Evolutionary conservation across 257 asterid species (phyloP).

Genomic region (Gentiana macrophylla): DNA sequence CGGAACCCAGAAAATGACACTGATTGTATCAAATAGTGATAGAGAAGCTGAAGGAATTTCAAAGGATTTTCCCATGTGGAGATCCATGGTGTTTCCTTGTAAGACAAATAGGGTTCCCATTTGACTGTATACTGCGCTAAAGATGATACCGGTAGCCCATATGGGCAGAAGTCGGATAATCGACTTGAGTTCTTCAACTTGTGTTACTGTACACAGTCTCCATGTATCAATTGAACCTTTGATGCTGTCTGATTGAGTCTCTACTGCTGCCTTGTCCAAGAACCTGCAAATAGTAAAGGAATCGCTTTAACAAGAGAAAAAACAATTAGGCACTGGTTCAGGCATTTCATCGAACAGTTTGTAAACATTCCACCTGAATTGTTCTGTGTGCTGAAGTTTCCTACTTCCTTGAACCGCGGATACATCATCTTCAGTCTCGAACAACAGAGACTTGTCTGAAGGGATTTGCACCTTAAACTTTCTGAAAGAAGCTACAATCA

Average conservation of each 20-base stretch:
- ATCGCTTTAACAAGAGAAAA: neutral
- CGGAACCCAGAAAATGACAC: conserved; percentile 57
- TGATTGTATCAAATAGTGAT: conserved; percentile 44
- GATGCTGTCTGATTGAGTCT: conserved; percentile 29
- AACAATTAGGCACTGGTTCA: no score
- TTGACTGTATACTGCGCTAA: conserved; percentile 52
- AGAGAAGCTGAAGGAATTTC: conserved; percentile 54
- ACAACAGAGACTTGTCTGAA: conserved; percentile 24
- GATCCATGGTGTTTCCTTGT: conserved; percentile 59
- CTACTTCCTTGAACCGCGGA: conserved; percentile 46
- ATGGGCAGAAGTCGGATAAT: conserved; percentile 40
- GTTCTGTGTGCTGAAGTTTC: conserved; percentile 48
- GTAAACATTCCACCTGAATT: conserved; percentile 27
- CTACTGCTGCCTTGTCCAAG: conserved; percentile 64
- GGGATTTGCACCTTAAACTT: conserved; percentile 32
- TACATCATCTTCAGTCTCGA: conserved; percentile 33
- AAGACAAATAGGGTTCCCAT: conserved; percentile 63
- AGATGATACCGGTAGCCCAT: conserved; percentile 60
- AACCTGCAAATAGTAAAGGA: conserved; percentile 26
- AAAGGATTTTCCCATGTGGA: conserved; percentile 26
- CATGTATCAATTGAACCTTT: conserved; percentile 28
- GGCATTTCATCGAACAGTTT: no score
- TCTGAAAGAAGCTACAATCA: conserved; percentile 39
- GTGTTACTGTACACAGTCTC: conserved; percentile 61
- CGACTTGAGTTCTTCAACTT: conserved; percentile 57